phyloP scores from a whole-genome alignment of 257 asterid species.

The Salvia splendens region DNA sequence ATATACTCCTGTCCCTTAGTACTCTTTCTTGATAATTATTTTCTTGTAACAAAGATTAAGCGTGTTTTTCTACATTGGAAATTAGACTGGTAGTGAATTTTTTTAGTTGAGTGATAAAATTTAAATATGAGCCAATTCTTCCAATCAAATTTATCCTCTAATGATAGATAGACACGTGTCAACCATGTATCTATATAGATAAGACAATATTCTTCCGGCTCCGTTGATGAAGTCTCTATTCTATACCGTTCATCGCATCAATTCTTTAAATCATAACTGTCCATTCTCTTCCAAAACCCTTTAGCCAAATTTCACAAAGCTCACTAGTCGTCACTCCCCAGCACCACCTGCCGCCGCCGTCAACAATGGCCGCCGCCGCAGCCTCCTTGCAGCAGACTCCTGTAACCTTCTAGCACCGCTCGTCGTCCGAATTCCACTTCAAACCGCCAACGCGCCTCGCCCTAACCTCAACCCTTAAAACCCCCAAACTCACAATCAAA shows the following conservation, averaged over 20 bases:
- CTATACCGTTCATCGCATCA: neutral
- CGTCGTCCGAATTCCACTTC: slow-evolving; percentile 41
- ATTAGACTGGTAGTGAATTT: too few species aligned
- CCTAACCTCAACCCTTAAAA: slow-evolving; percentile 48
- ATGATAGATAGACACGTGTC: slow-evolving; percentile 13
- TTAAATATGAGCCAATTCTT: too few species aligned
- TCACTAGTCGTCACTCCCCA: neutral
- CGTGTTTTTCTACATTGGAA: too few species aligned
- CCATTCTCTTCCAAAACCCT: slow-evolving; percentile 21
- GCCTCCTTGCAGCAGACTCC: slow-evolving; percentile 58
- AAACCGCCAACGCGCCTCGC: slow-evolving; percentile 41
- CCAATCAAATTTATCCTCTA: neutral
- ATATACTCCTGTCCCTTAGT: too few species aligned
- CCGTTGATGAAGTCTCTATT: neutral
- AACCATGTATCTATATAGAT: slow-evolving; percentile 16
- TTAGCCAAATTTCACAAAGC: neutral
- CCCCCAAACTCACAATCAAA: slow-evolving; percentile 56
- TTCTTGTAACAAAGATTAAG: too few species aligned
- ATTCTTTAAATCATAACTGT: slow-evolving; percentile 5
- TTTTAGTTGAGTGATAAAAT: too few species aligned
- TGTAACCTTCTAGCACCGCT: slow-evolving; percentile 47
- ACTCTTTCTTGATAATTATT: too few species aligned
- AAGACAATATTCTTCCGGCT: neutral
- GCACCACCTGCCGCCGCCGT: slow-evolving; percentile 27
- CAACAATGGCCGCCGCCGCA: slow-evolving; percentile 66